Percentiles rank a stretch among this genome's conserved stretches.
Conservation (phyloP, 768 basidiomycete genomes). For the Boletales sp. region DNA sequence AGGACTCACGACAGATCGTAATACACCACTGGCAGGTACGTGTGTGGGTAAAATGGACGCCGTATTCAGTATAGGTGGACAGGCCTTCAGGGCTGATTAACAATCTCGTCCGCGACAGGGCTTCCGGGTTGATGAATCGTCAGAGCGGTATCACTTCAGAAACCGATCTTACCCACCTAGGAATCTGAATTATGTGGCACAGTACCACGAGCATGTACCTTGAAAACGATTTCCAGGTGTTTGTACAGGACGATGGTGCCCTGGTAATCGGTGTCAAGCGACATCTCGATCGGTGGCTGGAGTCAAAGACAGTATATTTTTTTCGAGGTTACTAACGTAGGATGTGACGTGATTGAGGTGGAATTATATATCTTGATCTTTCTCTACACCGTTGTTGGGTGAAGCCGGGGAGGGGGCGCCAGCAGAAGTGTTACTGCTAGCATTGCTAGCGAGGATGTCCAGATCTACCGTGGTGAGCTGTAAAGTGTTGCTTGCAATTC, state of each 20-base stretch:
- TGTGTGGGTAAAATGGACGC: neutral
- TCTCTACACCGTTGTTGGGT: neutral
- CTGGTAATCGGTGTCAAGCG: no score
- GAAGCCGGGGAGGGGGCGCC: neutral
- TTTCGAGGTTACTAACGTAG: neutral
- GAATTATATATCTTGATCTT: neutral
- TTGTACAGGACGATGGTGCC: no score
- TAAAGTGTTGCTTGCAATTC: neutral
- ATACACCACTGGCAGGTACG: neutral
- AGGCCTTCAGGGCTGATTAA: neutral
- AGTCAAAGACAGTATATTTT: neutral
- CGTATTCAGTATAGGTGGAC: neutral
- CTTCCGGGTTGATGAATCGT: neutral
- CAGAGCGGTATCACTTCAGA: neutral
- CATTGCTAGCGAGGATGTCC: neutral
- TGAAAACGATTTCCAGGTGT: neutral
- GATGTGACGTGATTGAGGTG: neutral
- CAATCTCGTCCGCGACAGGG: neutral
- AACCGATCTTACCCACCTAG: neutral
- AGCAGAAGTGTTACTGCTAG: neutral
- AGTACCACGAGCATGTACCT: neutral
- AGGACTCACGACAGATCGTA: neutral
- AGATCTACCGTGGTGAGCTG: slow-evolving; percentile 13
- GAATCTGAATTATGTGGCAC: neutral
- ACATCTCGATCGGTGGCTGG: no score